Evolutionary conservation across 148 eudicot genomes (phyloP).

Genomic region (Beta vulgaris): DNA sequence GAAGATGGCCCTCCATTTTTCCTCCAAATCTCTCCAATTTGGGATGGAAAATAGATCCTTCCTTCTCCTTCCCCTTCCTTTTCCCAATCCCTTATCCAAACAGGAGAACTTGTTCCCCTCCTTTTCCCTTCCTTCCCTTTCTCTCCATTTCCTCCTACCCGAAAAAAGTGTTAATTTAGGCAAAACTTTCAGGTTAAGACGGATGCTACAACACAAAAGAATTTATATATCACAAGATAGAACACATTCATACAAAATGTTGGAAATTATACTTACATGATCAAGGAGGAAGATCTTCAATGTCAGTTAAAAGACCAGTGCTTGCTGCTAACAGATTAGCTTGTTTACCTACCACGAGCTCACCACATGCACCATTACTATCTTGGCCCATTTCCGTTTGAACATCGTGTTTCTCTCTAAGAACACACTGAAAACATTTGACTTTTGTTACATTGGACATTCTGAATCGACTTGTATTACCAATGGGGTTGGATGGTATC

Average conservation of each 20-base stretch:
- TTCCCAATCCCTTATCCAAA: no score
- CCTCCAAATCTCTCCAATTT: no score
- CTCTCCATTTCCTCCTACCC: no score
- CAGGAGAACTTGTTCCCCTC: no score
- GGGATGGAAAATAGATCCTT: no score
- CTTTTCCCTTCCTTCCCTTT: no score
- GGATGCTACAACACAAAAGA: not conserved
- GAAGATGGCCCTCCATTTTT: no score
- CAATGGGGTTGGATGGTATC: constrained; percentile 91
- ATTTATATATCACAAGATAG: not conserved
- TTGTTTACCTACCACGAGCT: constrained; percentile 63
- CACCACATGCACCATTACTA: constrained; percentile 98
- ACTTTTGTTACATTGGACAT: constrained; percentile 69
- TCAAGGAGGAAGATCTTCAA: constrained; percentile 75
- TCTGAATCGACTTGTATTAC: constrained; percentile 54
- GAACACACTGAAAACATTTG: constrained; percentile 56
- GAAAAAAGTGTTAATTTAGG: no score
- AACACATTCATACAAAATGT: not conserved
- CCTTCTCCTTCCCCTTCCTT: no score
- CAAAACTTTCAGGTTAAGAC: no score
- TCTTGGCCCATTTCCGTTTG: constrained; percentile 98
- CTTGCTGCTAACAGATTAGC: constrained; percentile 35
- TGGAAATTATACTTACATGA: constrained; percentile 2
- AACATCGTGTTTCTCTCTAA: constrained; percentile 62
- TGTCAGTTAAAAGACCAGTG: constrained; percentile 52